Evolutionary conservation across 805 yeast species (phyloP).

Genomic region (Kluyveromyces siamensis): DNA sequence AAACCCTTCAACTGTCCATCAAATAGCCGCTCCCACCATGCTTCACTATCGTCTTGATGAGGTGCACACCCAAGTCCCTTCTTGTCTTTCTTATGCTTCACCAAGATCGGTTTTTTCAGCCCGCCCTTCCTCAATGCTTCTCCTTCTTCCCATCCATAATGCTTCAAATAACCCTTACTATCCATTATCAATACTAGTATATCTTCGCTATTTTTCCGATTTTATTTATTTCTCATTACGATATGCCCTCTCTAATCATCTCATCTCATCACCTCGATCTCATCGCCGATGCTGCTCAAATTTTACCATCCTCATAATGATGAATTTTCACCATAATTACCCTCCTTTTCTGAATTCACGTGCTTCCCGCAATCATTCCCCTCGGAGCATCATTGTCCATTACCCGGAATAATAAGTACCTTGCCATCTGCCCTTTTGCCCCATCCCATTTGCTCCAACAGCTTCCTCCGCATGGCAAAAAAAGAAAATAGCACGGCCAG

Average conservation of each 20-base stretch:
- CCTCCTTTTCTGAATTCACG: background rate
- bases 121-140: constrained; percentile 78
- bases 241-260: background rate
- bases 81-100: constrained; percentile 81
- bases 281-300: background rate
- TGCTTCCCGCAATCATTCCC: too few relatives aligned
- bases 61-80: constrained; percentile 81
- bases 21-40: constrained; percentile 96
- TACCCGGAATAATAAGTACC: background rate
- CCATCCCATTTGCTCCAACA: too few relatives aligned
- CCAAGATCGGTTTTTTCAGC: constrained; percentile 73
- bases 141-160: constrained; percentile 91
- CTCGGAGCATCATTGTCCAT: background rate
- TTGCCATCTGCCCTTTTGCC: too few relatives aligned
- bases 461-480: too few relatives aligned
- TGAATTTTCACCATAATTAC: background rate
- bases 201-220: too few relatives aligned
- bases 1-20: constrained; percentile 84
- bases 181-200: constrained; percentile 43
- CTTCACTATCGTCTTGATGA: constrained; percentile 60
- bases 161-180: constrained; percentile 58
- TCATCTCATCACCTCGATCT: background rate
- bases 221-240: background rate
- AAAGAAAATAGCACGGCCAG: too few relatives aligned
- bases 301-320: background rate